A percentile compares a stretch with the other conserved stretches of the same genome.
phyloP scores from a whole-genome alignment of 2,329 filamentous ascomycete genomes.

The Nannizziopsis barbatae region DNA sequence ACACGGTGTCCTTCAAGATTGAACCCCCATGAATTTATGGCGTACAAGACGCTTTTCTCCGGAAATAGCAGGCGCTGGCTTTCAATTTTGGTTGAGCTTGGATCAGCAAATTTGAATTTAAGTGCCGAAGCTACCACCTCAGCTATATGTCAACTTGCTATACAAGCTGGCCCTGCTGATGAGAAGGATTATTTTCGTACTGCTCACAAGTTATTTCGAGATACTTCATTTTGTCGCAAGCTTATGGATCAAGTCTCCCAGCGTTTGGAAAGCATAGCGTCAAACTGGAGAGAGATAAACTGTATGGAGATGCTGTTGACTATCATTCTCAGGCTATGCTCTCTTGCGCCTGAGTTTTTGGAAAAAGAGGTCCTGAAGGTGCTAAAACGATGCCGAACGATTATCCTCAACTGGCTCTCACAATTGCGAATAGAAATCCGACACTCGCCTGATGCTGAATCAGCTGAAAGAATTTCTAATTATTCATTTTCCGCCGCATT shows the following conservation, averaged over 20 bases:
- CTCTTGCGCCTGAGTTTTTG: conserved; percentile 20
- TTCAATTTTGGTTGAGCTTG: conserved; percentile 41
- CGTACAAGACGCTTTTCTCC: conserved; percentile 37
- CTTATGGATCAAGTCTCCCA: conserved; percentile 40
- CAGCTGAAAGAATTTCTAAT: conserved; percentile 16
- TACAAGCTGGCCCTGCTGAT: conserved; percentile 45
- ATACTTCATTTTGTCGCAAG: conserved; percentile 40
- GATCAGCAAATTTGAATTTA: conserved; percentile 49
- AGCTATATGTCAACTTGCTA: conserved; percentile 42
- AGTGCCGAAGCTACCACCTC: conserved; percentile 42
- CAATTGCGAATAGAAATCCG: conserved; percentile 39
- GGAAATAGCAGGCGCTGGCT: conserved; percentile 40
- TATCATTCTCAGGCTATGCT: conserved; percentile 35
- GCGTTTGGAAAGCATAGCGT: conserved; percentile 38
- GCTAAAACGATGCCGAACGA: conserved; percentile 34
- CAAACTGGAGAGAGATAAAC: conserved; percentile 49
- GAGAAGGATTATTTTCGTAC: conserved; percentile 31
- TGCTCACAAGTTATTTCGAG: conserved; percentile 41
- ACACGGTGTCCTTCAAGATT: conserved; percentile 37
- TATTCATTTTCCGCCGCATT: conserved; percentile 14
- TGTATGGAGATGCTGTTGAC: conserved; percentile 50
- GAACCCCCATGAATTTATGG: conserved; percentile 40
- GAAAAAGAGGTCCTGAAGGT: conserved; percentile 20
- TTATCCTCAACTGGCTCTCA: conserved; percentile 42
- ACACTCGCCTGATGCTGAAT: conserved; percentile 28